A percentile compares a stretch with the other conserved stretches of the same genome.
Conservation (phyloP, 345 rosid species). For the Citrus cavaleriei region DNA sequence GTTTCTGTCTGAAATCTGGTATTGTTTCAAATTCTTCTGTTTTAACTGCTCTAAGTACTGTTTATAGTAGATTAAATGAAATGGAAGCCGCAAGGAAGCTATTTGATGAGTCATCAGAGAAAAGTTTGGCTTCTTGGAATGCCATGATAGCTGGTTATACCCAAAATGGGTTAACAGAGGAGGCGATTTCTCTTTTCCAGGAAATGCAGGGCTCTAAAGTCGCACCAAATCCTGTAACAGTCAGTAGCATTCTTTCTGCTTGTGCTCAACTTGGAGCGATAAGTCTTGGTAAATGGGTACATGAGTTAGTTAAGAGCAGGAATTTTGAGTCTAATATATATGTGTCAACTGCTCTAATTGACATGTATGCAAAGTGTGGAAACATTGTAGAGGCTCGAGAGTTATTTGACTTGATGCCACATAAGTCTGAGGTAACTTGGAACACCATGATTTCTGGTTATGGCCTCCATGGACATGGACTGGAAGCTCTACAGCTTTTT, state of each 20-base stretch:
- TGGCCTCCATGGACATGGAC: constrained; percentile 81
- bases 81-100: constrained; percentile 46
- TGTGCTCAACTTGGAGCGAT: constrained; percentile 74
- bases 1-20: constrained; percentile 48
- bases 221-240: constrained; percentile 59
- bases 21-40: constrained; percentile 45
- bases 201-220: constrained; percentile 54
- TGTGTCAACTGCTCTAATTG: constrained; percentile 73
- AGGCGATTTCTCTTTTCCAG: constrained; percentile 60
- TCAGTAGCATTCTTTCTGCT: constrained; percentile 72
- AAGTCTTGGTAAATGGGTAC: constrained; percentile 74
- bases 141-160: constrained; percentile 83
- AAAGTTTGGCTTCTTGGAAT: constrained; percentile 77
- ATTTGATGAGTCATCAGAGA: constrained; percentile 53
- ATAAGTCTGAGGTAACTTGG: constrained; percentile 82
- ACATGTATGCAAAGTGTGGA: constrained; percentile 87
- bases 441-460: constrained; percentile 78
- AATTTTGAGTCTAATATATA: constrained; percentile 53
- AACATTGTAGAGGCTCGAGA: constrained; percentile 57
- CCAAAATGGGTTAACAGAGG: constrained; percentile 69
- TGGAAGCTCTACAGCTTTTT: constrained; percentile 57
- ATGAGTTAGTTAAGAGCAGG: constrained; percentile 43
- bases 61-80: constrained; percentile 59
- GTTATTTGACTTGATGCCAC: constrained; percentile 51
- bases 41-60: constrained; percentile 62